Base-by-base conservation (phyloP, 176 grass and related monocot species). In the Avena sativa region DNA sequence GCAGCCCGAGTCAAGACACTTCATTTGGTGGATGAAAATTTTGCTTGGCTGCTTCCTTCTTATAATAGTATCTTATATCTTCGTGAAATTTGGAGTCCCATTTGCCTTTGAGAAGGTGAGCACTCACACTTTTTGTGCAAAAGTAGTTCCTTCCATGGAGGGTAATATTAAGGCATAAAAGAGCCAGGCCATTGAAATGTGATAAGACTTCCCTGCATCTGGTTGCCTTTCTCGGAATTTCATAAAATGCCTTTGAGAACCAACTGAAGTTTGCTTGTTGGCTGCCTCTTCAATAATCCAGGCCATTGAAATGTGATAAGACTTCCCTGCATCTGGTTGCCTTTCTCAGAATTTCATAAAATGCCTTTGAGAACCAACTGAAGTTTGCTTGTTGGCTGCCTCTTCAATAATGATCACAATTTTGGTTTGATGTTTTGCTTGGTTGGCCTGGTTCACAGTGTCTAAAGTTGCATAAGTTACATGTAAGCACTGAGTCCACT, bases 81-180 rank as follows among this genome's bases (percentile, higher is more conserved):
- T 91, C 13, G 61, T 94, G 28, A 93, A 96, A 89, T 99, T 91
- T 92, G 97, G 97, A 82, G 48, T 96, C 20, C 92, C 91, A 71
- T 92, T 99, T 89, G 85, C 89, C 47, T 99, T 99, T 81, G 83
- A 99, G 83, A 99, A 96, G 94, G 97, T 98, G 28, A 81, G 47
- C 1, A 0, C 25, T 19, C 9, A 9, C 51, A 70, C 38, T 71
- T 44, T 17, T 79, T 34, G 68, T 28, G n/a, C 16, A 63, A n/a
- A 61, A 76, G 30, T 4, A 53, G 23, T 10, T 19, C 15, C 8
- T 38, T 75, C 47, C 71, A 25, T 74, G 3, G 1, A 74, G n/a
- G 10, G 14, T 20, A 52, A 76, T 79, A 14, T 64, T 67, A 34
- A 25, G 13, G 73, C 47, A 28, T 87, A 85, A 67, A 75, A 44